phyloP scores from a whole-genome alignment of 1,139 yeast genomes.

The Debaryomyces udenii region DNA sequence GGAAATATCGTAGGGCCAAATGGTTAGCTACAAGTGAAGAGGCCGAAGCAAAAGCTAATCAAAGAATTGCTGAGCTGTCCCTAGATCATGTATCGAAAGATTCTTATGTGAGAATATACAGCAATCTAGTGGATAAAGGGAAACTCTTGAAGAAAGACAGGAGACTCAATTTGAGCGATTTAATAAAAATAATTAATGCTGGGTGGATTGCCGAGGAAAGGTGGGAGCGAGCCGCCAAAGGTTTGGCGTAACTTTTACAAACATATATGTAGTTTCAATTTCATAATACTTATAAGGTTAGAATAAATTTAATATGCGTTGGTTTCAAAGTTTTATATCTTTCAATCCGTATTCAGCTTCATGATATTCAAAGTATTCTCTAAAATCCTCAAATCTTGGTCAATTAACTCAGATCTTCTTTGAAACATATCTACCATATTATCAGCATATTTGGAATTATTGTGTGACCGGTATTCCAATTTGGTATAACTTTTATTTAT shows the following conservation, averaged over 20 bases:
- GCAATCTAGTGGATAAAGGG: slow-evolving; percentile 59
- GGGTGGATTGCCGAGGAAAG: slow-evolving; percentile 71
- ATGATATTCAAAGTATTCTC: slow-evolving; percentile 37
- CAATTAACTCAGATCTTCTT: slow-evolving; percentile 43
- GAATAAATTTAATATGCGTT: background rate
- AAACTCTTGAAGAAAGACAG: slow-evolving; percentile 50
- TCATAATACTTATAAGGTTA: background rate
- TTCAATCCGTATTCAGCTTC: slow-evolving; percentile 13
- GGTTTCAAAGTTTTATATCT: background rate
- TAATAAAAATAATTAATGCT: slow-evolving; percentile 59
- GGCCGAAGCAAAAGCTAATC: slow-evolving; percentile 16
- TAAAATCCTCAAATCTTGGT: slow-evolving; percentile 50
- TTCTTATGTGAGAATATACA: slow-evolving; percentile 59
- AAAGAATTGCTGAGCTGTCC: slow-evolving; percentile 28
- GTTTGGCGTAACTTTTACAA: slow-evolving; percentile 28
- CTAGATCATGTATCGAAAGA: slow-evolving; percentile 46
- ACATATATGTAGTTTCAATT: background rate
- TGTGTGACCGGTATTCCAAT: slow-evolving; percentile 13
- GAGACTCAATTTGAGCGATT: slow-evolving; percentile 63
- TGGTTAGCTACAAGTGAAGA: slow-evolving; percentile 46
- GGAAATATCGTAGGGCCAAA: slow-evolving; percentile 60
- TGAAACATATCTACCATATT: slow-evolving; percentile 35
- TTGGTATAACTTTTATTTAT: slow-evolving; percentile 22
- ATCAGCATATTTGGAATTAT: background rate
- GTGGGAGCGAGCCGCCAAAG: slow-evolving; percentile 63